These are phyloP conservation scores for Parmelia sp. DNA, from an alignment of 495 filamentous ascomycete species.

Conservation along the genomic window DNA sequence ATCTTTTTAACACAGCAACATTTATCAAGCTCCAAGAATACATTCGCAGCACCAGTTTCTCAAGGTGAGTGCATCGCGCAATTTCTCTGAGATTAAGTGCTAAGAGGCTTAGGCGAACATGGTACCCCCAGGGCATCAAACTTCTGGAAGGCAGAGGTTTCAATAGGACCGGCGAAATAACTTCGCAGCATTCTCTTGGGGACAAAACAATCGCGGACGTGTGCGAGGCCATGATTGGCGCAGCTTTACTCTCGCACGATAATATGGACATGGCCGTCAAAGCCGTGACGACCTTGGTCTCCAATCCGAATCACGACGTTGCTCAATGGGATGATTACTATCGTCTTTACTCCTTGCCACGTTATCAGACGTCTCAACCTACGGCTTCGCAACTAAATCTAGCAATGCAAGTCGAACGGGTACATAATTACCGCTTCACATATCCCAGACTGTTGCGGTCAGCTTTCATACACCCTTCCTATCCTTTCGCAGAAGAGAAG, in stretches of 20 bases:
- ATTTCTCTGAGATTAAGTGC: neutral
- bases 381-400: slow-evolving; percentile 62
- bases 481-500: slow-evolving; percentile 60
- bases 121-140: slow-evolving; percentile 76
- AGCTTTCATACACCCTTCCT: slow-evolving; percentile 85
- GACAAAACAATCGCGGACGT: slow-evolving; percentile 97
- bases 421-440: slow-evolving; percentile 73
- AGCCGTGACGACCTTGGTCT: slow-evolving; percentile 73
- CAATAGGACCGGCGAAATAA: slow-evolving; percentile 46
- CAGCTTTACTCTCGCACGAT: slow-evolving; percentile 64
- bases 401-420: slow-evolving; percentile 54
- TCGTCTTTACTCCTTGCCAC: slow-evolving; percentile 60
- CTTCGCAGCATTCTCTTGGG: slow-evolving; percentile 59
- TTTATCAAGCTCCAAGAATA: slow-evolving; percentile 65
- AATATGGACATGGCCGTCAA: slow-evolving; percentile 71
- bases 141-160: slow-evolving; percentile 56
- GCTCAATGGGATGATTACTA: slow-evolving; percentile 65
- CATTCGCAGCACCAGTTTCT: slow-evolving; percentile 77
- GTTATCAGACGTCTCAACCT: slow-evolving; percentile 57
- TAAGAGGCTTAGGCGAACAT: slow-evolving; percentile 46
- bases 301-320: slow-evolving; percentile 60
- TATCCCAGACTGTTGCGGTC: slow-evolving; percentile 72
- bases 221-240: slow-evolving; percentile 90
- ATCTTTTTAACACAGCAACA: slow-evolving; percentile 70
- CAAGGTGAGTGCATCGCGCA: slow-evolving; percentile 42